Evolutionary conservation across 257 asterid genomes (phyloP).

Genomic region (Coffea canephora): DNA sequence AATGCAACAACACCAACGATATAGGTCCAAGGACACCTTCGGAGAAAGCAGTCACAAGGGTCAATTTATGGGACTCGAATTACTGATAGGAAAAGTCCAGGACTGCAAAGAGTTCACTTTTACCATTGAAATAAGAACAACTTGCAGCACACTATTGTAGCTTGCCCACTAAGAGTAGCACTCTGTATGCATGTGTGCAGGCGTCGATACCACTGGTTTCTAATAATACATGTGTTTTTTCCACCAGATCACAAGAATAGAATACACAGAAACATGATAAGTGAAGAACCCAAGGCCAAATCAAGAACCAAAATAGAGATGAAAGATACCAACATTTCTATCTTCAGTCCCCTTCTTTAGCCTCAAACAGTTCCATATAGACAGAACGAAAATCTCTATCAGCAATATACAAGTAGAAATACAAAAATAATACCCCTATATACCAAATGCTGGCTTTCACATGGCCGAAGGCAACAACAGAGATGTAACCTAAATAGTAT

Average conservation of each 20-base stretch:
- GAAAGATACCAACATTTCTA: background rate
- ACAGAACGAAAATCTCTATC: background rate
- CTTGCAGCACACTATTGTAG: background rate
- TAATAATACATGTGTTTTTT: too few relatives aligned
- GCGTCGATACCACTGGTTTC: too few relatives aligned
- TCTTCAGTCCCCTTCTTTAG: background rate
- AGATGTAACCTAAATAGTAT: too few relatives aligned
- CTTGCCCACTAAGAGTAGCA: background rate
- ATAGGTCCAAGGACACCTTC: background rate
- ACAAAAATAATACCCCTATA: background rate
- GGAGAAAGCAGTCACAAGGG: background rate
- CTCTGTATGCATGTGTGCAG: background rate
- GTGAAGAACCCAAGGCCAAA: too few relatives aligned
- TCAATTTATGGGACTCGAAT: background rate
- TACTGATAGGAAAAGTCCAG: too few relatives aligned
- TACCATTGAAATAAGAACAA: background rate
- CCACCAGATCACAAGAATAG: too few relatives aligned
- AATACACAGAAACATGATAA: too few relatives aligned
- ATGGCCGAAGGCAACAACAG: background rate
- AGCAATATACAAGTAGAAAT: background rate
- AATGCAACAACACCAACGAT: background rate
- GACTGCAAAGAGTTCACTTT: background rate
- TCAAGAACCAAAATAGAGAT: background rate
- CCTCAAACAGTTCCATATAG: background rate
- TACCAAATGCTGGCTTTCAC: background rate